Evolutionary conservation across 2,329 filamentous ascomycete species (phyloP).

Genomic region (Triangularia verruculosa): DNA sequence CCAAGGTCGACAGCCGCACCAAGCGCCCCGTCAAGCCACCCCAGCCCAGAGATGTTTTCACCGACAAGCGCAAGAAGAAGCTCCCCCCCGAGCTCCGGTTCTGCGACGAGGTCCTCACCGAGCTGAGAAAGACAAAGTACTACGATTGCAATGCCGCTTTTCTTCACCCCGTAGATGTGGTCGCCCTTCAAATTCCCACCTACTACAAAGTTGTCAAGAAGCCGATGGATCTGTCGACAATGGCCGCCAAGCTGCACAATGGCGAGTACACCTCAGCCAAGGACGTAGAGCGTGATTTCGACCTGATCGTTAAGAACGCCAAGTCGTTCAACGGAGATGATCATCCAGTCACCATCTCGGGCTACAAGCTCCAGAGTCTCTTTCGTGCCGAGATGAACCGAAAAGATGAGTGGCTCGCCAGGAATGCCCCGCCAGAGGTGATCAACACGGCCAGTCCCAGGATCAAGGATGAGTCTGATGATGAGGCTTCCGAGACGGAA

Average conservation of each 20-base stretch:
- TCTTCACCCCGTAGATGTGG: conserved; percentile 81
- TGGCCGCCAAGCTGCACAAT: conserved; percentile 69
- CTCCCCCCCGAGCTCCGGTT: conserved; percentile 86
- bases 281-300: conserved; percentile 81
- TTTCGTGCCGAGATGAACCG: conserved; percentile 74
- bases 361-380: conserved; percentile 68
- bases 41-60: conserved; percentile 87
- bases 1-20: conserved; percentile 72
- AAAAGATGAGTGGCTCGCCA: conserved; percentile 78
- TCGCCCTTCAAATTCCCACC: conserved; percentile 86
- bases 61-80: conserved; percentile 84
- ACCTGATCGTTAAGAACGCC: conserved; percentile 84
- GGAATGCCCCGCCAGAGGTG: conserved; percentile 55
- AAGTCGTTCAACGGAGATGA: conserved; percentile 79
- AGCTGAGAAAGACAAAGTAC: conserved; percentile 74
- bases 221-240: conserved; percentile 91
- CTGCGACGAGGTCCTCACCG: conserved; percentile 75
- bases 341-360: conserved; percentile 70
- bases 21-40: conserved; percentile 93
- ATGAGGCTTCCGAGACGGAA: conserved; percentile 64
- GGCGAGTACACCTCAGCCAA: conserved; percentile 79
- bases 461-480: conserved; percentile 68
- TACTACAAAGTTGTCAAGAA: conserved; percentile 95
- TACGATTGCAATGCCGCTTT: conserved; percentile 69
- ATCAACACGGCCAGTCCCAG: conserved; percentile 59